A percentile compares a stretch with the other conserved stretches of the same genome.
phyloP scores from a whole-genome alignment of 2,329 filamentous ascomycete species.

The Simplicillium aogashimaense region DNA sequence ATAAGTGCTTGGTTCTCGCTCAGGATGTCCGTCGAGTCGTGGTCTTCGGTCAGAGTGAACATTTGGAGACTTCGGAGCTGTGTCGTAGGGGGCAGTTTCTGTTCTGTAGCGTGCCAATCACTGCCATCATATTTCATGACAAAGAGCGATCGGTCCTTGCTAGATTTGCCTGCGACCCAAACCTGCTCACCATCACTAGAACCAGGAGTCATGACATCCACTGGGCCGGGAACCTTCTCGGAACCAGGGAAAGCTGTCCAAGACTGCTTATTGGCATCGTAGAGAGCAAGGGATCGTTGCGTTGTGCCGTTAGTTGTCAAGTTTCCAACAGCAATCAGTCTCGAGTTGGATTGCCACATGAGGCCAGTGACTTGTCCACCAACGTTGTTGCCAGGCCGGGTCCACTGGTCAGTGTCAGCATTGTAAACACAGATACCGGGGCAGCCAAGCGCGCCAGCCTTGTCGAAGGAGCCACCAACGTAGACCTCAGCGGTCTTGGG shows the following conservation, averaged over 20 bases:
- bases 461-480: conserved; percentile 76
- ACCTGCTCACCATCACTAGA: conserved; percentile 61
- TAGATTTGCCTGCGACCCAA: conserved; percentile 69
- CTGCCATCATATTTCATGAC: conserved; percentile 74
- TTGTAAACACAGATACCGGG: conserved; percentile 74
- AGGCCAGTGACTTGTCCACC: conserved; percentile 61
- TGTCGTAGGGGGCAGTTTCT: conserved; percentile 54
- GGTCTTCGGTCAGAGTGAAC: conserved; percentile 59
- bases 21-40: conserved; percentile 55
- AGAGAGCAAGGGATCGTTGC: conserved; percentile 58
- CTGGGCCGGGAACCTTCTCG: conserved; percentile 64
- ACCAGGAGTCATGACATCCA: conserved; percentile 67
- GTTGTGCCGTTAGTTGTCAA: conserved; percentile 56
- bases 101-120: conserved; percentile 56
- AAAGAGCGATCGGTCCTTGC: conserved; percentile 57
- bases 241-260: conserved; percentile 59
- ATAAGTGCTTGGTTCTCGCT: conserved; percentile 62
- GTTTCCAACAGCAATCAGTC: conserved; percentile 69
- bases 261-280: conserved; percentile 53
- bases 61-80: conserved; percentile 73
- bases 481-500: conserved; percentile 67
- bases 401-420: conserved; percentile 64
- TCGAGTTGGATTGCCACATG: conserved; percentile 64
- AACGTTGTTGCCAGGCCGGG: conserved; percentile 62
- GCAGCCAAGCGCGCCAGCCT: conserved; percentile 74